Base-by-base conservation (phyloP, 768 basidiomycete genomes). In the Rhodotorula kratochvilovae region DNA sequence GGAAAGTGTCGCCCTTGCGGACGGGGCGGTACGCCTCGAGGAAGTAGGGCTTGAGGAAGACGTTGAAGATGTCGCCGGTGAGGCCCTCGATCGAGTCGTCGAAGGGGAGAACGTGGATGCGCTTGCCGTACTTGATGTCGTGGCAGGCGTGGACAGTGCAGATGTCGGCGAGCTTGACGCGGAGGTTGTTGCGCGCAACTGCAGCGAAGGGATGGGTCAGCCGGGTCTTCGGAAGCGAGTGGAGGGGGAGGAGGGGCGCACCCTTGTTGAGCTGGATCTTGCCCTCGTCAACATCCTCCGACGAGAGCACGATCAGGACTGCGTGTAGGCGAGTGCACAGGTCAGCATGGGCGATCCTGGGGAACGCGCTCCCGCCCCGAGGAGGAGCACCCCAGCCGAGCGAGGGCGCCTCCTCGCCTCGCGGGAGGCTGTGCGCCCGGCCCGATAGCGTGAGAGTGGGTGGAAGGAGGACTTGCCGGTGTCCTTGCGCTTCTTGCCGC, bases 51-150 rank as follows among this genome's bases (percentile, higher is more conserved):
- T 84, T 96, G 72, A 99, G 87, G 83, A 94, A 98, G 61, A 98
- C 95, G 79, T 99, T 96, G 79, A 98, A 99, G 76, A 99, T 86
- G 83, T 99, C 98, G 48, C 96, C 96, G 76, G 91, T 94, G 63
- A 99, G 85, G 76, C 95, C 96, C 83, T 99, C 96, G 71, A 98
- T 84, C 12, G 96, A 98, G 83, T 99, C 96, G 78, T 97, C 96
- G 79, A 99, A 98, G 3, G 96, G 96, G 25, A 99, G 84, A 70
- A 99, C 86, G 80, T 98, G 96, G 51, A 99, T 87, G 66, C 95
- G 89, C 81, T 99, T 98, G 75, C 96, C 96, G 81, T 99, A 99
- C 82, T 97, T 96, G 85, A 98, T 97, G 79, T 98, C 95, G 70
- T 89, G 86, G 80, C 94, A 97, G 78, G 91, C 87, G 81, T 98